Evolutionary conservation across 768 basidiomycete species (phyloP), one percentile per base, ranked within the genome.

Genomic region (Porpolomopsis calyptriformis): DNA sequence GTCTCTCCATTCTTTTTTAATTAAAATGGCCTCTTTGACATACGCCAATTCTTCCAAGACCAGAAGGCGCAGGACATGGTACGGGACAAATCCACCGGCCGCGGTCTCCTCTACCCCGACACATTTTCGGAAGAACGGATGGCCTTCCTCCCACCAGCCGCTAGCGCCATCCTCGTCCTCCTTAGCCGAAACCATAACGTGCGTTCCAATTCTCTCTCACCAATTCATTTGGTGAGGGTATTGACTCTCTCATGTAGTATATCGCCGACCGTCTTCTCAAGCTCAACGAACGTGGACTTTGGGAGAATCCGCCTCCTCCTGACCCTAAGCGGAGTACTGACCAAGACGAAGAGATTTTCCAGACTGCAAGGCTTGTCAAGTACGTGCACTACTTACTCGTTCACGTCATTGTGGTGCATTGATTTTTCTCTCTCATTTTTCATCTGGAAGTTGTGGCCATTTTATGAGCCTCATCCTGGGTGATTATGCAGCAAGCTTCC

Each of bases 141-240:
- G 2, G 40, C 68, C 24, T 69, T 80, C 54, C 59, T 79, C 39
- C 73, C 77, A 2, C 77, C 80, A 2, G 69, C 74, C 1, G 60
- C 70, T 2, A 67, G 69, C 20, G 79, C 71, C 5, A 60, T 82
- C 5, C 64, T 80, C 2, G 66, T 81, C 20, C 48, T 82, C 4
- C 73, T 79, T 56, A 68, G 65, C 50, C 63, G 80, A 8, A 80
- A 80, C 55, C 78, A 80, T 55, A 80, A 77, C 55, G 76, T 75
- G 48, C 31, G 64, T 60, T 40, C 19, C 24, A 29, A 20, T 44
- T 23, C 36, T 12, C 11, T 14, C 35, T 19, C 14, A 4, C 37
- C 39, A 38, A 23, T 29, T n/a, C 16, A 19, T 12, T 4, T 43
- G 27, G n/a, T n/a, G 7, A 16, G n/a, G 5, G 36, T 11, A 20